These are phyloP conservation scores for Trametes cubensis DNA, from an alignment of 768 basidiomycete species.

Conservation along the genomic window DNA sequence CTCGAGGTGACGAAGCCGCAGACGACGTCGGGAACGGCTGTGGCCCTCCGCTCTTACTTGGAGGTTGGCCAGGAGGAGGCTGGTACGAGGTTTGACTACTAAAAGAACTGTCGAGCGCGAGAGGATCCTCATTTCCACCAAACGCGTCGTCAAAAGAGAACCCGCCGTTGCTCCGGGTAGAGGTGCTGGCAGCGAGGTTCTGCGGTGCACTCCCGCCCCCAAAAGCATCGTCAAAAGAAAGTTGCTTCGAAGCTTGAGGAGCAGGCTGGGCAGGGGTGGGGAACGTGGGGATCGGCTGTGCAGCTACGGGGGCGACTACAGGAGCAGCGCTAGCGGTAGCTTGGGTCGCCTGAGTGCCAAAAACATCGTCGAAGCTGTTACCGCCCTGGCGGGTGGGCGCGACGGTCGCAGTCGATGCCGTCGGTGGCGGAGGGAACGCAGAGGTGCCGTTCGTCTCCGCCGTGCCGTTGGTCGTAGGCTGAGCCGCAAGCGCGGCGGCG, in stretches of 20 bases:
- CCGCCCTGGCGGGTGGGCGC: constrained; percentile 17
- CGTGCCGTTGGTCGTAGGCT: constrained; percentile 37
- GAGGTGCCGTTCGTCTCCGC: constrained; percentile 17
- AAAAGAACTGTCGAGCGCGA: constrained; percentile 46
- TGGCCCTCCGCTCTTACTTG: constrained; percentile 26
- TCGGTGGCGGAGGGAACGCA: constrained; percentile 16
- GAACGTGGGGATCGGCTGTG: constrained; percentile 16
- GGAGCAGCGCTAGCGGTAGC: constrained; percentile 4
- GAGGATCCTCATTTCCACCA: constrained; percentile 45
- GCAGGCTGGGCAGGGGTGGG: constrained; percentile 9
- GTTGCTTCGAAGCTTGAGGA: constrained; percentile 7
- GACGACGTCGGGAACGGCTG: constrained; percentile 44
- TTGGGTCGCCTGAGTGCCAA: constrained; percentile 24
- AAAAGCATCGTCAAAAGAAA: constrained; percentile 54
- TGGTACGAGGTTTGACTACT: constrained; percentile 36
- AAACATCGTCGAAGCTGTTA: constrained; percentile 41
- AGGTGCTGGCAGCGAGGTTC: constrained; percentile 9
- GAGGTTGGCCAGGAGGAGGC: constrained; percentile 32
- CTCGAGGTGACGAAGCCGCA: constrained; percentile 44
- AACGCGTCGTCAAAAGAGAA: constrained; percentile 63
- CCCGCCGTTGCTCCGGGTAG: constrained; percentile 23
- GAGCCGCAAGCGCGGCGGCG: constrained; percentile 39
- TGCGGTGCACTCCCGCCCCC: constrained; percentile 32
- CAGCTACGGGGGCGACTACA: constrained; percentile 19
- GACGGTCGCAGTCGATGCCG: constrained; percentile 15